Base-by-base conservation (phyloP, 768 basidiomycete species). In the Pleurotus sapidus region DNA sequence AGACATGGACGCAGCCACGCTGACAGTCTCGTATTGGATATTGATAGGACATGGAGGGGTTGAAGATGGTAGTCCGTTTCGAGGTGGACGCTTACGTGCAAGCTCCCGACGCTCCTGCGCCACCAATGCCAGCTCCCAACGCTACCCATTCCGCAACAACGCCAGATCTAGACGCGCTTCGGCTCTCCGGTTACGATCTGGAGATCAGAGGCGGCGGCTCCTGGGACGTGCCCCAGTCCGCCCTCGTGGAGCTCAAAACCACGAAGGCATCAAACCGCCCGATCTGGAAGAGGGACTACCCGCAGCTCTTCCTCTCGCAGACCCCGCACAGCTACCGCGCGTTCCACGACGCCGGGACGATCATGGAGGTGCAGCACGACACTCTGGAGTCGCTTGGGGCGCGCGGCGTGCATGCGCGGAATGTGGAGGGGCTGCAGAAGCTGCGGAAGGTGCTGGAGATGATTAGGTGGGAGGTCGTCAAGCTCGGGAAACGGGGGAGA, bases 271-370 rank as follows among this genome's bases (percentile, higher is more conserved):
- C 50, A 8, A 71, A 64, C 47, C 61, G 65, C 34, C 57, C 56
- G 11, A 74, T 86, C 62, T 89, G 87, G 87, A 72, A 64, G 24
- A 84, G 87, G 14, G 71, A 73, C 1, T 89, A 84, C 66, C 82
- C 84, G 0, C 88, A 90, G 64, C 69, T 90, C 9, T 86, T 80
- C 65, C 78, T 91, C 56, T 88, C 89, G 4, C 84, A 86, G 64
- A 90, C 86, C 0, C 70, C 77, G 1, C 78, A 83, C 61, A 76
- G 84, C 57, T 84, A 81, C 64, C 70, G 88, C 55, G 88, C 79
- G 0, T 70, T 79, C 43, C 88, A 91, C 65, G 64, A 72, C 11
- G 66, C 74, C 2, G 89, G 89, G 0, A 68, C 38, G 1, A 90
- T 91, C 67, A 63, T 65, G 3, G 66, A 70, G 7, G 70, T 87